Evolutionary conservation across 148 eudicot genomes (phyloP), one percentile per base, ranked within the genome.

Genomic region (Rheum nobile): DNA sequence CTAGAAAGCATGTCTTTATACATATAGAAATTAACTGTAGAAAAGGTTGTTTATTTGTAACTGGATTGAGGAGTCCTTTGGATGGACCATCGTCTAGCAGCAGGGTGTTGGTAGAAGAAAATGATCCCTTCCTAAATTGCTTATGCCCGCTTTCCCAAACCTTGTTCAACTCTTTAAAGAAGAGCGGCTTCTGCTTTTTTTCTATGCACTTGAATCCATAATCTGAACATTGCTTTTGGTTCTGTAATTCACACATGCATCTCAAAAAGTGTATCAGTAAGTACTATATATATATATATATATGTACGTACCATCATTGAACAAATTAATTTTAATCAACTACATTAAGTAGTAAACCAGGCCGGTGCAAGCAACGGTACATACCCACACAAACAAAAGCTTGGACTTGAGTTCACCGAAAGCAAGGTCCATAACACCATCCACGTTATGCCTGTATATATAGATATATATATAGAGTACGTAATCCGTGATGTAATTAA

Each of bases 41-140:
- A 69, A 1, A 34, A 11, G 6, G 12, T 19, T 31, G 4, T 67
- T 12, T 5, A 65, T 19, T 42, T 16, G n/a, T 76, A 78, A 82
- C 90, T 24, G 86, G 83, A 77, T 83, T 84, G 8, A 87, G 77
- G 26, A 82, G 80, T 52, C 74, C 75, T 39, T 77, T 81, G 63
- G 72, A 78, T 26, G 83, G 84, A 17, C 67, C 77, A 71, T 85
- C 90, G 67, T 87, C 88, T 8, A 85, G 77, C 22, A 87, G 46
- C 74, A 83, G 67, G 0, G 90, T 87, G 61, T 85, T 85, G 10
- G 74, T 57, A 9, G 80, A 67, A 44, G 81, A 73, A 75, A 72
- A 85, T 13, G 42, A n/a, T 22, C 35, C 41, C 13, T 24, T 59
- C 13, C 50, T 47, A 10, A 13, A 59, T 11, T 28, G 34, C n/a